Conservation (phyloP, 495 filamentous ascomycete genomes). For the Talaromyces thailandensis region DNA sequence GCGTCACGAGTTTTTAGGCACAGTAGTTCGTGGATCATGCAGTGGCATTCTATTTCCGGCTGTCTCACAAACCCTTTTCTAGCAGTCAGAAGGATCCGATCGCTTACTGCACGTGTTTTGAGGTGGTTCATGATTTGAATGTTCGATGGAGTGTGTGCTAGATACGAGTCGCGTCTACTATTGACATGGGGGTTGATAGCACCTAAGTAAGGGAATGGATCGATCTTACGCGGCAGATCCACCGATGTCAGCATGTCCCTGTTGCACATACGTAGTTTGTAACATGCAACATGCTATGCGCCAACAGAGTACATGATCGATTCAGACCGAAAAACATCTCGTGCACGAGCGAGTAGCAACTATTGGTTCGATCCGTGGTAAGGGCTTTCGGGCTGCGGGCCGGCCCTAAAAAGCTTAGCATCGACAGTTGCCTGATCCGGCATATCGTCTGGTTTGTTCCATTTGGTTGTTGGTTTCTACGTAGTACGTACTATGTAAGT, state of each 20-base stretch:
- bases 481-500: too few relatives aligned
- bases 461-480: background rate
- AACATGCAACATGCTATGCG: background rate
- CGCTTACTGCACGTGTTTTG: background rate
- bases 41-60: background rate
- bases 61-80: background rate
- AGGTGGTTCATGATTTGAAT: background rate
- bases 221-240: background rate
- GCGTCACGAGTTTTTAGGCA: background rate
- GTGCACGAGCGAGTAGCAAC: background rate
- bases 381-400: background rate
- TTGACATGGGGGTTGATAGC: too few relatives aligned
- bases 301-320: background rate
- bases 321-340: background rate
- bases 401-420: conserved; percentile 2
- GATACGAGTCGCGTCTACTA: background rate
- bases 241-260: background rate
- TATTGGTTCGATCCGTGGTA: background rate
- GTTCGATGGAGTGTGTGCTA: background rate
- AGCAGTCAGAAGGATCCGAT: background rate
- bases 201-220: background rate
- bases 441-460: background rate
- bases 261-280: background rate
- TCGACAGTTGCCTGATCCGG: background rate
- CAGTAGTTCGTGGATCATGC: background rate